These are phyloP conservation scores for Rhizomucor pusillus DNA, from an alignment of 371 early-diverging fungal species.

Conservation along the genomic window DNA sequence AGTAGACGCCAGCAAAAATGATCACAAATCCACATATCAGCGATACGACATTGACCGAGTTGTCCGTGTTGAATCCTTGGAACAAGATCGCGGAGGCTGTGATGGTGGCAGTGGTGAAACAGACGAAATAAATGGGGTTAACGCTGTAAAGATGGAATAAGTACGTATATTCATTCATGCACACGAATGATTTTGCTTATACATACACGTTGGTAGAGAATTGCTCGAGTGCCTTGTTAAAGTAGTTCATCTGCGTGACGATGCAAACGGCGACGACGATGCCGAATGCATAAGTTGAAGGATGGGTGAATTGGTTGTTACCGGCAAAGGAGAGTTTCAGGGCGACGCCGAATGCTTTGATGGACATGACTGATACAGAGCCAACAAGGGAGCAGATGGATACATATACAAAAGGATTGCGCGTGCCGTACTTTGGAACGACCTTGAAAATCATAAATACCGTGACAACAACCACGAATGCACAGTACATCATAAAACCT, in stretches of 20 bases:
- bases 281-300: constrained; percentile 85
- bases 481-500: constrained; percentile 81
- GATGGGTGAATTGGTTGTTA: constrained; percentile 84
- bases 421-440: constrained; percentile 77
- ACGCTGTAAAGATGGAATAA: constrained; percentile 57
- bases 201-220: constrained; percentile 84
- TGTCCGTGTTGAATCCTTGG: constrained; percentile 81
- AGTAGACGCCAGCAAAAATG: constrained; percentile 88
- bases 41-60: constrained; percentile 70
- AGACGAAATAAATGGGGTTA: constrained; percentile 90
- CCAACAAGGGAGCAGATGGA: constrained; percentile 89
- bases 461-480: constrained; percentile 58
- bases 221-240: constrained; percentile 91
- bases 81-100: constrained; percentile 85
- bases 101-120: constrained; percentile 91
- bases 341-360: constrained; percentile 90
- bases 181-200: too few relatives aligned
- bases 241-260: constrained; percentile 93
- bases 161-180: too few relatives aligned
- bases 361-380: constrained; percentile 87
- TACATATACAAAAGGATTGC: constrained; percentile 81
- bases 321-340: constrained; percentile 88
- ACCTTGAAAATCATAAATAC: constrained; percentile 77
- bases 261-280: constrained; percentile 79
- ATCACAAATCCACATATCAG: constrained; percentile 87